Evolutionary conservation across 805 yeast genomes (phyloP).

Genomic region (Candida insectorum): DNA sequence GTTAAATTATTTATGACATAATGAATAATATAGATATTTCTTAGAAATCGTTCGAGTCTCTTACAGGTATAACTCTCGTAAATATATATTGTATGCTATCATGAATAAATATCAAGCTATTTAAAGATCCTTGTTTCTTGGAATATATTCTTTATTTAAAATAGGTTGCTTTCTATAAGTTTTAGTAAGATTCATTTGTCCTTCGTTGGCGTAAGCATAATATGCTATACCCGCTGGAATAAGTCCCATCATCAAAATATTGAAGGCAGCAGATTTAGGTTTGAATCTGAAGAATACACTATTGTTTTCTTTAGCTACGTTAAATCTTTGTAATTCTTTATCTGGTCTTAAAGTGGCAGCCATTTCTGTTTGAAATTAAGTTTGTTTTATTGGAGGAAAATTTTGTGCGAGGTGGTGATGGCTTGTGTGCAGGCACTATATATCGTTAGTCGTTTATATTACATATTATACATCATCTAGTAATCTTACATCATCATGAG

Average conservation of each 20-base stretch:
- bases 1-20: too few species aligned
- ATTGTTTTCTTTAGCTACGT: slow-evolving; percentile 37
- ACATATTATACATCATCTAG: neutral
- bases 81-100: too few species aligned
- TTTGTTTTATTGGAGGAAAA: slow-evolving; percentile 6
- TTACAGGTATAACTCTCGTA: too few species aligned
- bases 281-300: slow-evolving; percentile 43
- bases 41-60: too few species aligned
- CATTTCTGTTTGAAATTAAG: slow-evolving; percentile 18
- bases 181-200: slow-evolving; percentile 30
- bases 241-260: slow-evolving; percentile 33
- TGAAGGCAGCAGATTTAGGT: slow-evolving; percentile 34
- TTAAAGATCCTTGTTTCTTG: too few species aligned
- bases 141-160: slow-evolving; percentile 36
- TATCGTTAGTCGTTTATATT: neutral
- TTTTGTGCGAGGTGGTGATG: neutral
- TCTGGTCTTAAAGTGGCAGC: slow-evolving; percentile 44
- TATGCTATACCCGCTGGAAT: slow-evolving; percentile 36
- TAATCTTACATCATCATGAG: neutral
- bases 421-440: neutral
- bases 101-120: too few species aligned
- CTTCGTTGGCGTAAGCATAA: slow-evolving; percentile 36
- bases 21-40: too few species aligned
- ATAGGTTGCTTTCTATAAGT: slow-evolving; percentile 34
- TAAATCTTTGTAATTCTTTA: slow-evolving; percentile 39